These are phyloP conservation scores for Phytopythium boreale DNA, from an alignment of 352 stramenopile species.

Conservation along the genomic window DNA sequence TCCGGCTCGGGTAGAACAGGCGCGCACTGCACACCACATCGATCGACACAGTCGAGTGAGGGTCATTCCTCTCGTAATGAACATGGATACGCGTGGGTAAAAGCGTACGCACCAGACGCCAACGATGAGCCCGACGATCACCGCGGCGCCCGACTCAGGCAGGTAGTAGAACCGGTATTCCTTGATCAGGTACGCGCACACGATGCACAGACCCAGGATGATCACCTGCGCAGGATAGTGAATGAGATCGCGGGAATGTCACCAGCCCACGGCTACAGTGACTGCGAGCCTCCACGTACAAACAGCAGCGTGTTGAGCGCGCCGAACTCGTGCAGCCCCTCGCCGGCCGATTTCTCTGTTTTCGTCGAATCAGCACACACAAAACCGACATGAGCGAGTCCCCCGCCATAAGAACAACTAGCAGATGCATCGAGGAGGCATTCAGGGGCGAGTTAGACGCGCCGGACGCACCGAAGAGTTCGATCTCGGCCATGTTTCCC, in stretches of 20 bases:
- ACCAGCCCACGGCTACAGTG: no score
- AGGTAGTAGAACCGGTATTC: conserved; percentile 90
- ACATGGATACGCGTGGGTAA: neutral
- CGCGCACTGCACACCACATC: conserved; percentile 42
- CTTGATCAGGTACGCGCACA: conserved; percentile 90
- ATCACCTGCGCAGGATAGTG: conserved; percentile 41
- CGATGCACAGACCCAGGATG: conserved; percentile 87
- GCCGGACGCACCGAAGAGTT: conserved; percentile 27
- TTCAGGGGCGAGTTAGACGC: neutral
- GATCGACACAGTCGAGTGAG: neutral
- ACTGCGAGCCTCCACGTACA: conserved; percentile 23
- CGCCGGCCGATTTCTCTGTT: conserved; percentile 58
- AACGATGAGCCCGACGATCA: conserved; percentile 90
- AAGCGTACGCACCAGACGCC: conserved; percentile 54
- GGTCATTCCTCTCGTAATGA: neutral
- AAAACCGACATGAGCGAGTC: neutral
- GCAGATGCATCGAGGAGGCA: neutral
- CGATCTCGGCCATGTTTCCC: conserved; percentile 27
- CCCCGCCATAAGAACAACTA: neutral
- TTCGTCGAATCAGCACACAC: neutral
- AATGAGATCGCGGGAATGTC: no score
- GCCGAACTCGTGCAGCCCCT: conserved; percentile 82
- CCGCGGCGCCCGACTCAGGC: conserved; percentile 86
- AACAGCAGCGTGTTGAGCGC: conserved; percentile 87
- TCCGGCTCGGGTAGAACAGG: conserved; percentile 78